A percentile compares a stretch with the other conserved stretches of the same genome.
phyloP scores from a whole-genome alignment of 805 yeast species.

The Saturnispora sanitii region DNA sequence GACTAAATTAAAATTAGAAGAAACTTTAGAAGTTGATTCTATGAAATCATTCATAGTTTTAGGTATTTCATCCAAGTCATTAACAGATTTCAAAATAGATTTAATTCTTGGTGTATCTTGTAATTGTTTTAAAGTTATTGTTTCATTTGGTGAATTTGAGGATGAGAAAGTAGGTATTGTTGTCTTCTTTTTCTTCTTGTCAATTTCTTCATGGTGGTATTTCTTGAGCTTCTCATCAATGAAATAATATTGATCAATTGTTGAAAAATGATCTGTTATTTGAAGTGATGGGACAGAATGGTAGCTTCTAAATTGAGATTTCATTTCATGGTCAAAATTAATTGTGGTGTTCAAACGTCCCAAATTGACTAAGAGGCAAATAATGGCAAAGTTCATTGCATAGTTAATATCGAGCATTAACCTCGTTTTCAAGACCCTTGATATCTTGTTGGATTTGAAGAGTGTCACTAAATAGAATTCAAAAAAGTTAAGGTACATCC shows the following conservation, averaged over 20 bases:
- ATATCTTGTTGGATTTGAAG: conserved; percentile 74
- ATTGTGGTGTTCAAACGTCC: conserved; percentile 94
- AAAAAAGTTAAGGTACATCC: conserved; percentile 59
- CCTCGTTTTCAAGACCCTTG: conserved; percentile 73
- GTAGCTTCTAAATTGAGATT: conserved; percentile 82
- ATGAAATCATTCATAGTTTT: conserved; percentile 37
- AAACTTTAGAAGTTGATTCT: conserved; percentile 12
- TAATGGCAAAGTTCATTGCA: conserved; percentile 27
- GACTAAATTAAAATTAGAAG: conserved; percentile 44
- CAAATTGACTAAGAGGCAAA: conserved; percentile 74
- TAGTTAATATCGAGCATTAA: conserved; percentile 46
- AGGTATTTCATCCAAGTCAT: conserved; percentile 53
- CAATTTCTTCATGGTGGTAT: conserved; percentile 14
- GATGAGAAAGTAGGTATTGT: not conserved
- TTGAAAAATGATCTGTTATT: conserved; percentile 39
- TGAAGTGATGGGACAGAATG: conserved; percentile 91
- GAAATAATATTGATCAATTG: conserved; percentile 21
- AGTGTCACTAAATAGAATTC: conserved; percentile 75
- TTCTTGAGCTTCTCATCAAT: conserved; percentile 13
- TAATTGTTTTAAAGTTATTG: conserved; percentile 45
- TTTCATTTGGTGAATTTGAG: not conserved
- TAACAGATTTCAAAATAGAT: conserved; percentile 78
- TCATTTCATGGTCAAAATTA: conserved; percentile 92
- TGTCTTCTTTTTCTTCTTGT: conserved; percentile 11
- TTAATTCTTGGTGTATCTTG: conserved; percentile 94